These are phyloP conservation scores for Neopestalotiopsis sp. DNA, from an alignment of 2,329 filamentous ascomycete species.

Conservation along the genomic window DNA sequence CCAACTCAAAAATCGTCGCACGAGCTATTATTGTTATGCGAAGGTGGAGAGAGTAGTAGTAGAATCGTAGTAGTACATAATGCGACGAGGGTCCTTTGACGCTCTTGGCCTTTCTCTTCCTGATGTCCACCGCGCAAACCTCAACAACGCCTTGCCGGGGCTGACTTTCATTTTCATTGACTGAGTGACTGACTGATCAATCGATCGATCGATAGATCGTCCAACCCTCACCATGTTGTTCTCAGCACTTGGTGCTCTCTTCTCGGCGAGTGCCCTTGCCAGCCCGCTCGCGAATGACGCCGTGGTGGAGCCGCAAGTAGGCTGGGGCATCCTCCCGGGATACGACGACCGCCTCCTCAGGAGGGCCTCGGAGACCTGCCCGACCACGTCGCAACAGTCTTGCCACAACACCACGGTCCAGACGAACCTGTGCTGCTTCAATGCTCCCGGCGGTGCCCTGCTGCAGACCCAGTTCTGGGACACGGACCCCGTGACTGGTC, in stretches of 20 bases:
- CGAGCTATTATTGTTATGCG: neutral
- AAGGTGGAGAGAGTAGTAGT: neutral
- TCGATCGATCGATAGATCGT: neutral
- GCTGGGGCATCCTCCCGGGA: too few relatives aligned
- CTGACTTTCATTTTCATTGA: neutral
- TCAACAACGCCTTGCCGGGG: neutral
- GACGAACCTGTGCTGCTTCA: slow-evolving; percentile 73
- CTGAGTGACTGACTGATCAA: neutral
- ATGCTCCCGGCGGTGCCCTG: slow-evolving; percentile 72
- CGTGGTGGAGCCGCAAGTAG: too few relatives aligned
- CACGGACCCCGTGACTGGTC: slow-evolving; percentile 18
- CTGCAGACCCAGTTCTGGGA: slow-evolving; percentile 72
- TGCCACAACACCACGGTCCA: slow-evolving; percentile 18
- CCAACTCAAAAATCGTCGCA: too few relatives aligned
- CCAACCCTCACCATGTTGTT: neutral
- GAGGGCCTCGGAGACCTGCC: neutral
- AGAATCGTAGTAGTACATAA: neutral
- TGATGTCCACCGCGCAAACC: too few relatives aligned
- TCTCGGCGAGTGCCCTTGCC: slow-evolving; percentile 1
- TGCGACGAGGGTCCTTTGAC: neutral
- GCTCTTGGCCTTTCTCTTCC: neutral
- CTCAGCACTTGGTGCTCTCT: slow-evolving; percentile 3
- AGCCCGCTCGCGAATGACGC: neutral
- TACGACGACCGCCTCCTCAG: neutral
- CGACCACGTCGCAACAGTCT: slow-evolving; percentile 13